Conservation (phyloP, 768 basidiomycete genomes). For the Mycena leptocephala region DNA sequence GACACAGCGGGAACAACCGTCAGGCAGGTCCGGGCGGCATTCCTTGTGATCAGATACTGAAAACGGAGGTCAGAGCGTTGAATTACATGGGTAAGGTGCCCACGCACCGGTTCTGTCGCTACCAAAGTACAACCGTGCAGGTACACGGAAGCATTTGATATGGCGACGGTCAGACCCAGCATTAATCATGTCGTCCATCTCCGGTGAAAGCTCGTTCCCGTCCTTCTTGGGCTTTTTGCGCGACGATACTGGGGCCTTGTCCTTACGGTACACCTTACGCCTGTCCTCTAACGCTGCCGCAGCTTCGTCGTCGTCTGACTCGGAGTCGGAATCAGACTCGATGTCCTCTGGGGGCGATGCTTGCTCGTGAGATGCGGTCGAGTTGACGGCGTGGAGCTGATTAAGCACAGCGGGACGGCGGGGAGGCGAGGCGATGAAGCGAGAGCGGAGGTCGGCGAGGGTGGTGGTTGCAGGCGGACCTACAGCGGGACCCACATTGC, state of each 20-base stretch:
- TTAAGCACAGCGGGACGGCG: too few species aligned
- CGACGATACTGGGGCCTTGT: constrained; percentile 2
- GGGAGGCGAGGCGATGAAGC: constrained; percentile 10
- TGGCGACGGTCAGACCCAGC: constrained; percentile 21
- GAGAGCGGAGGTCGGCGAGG: neutral
- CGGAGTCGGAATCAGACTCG: neutral
- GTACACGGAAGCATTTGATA: constrained; percentile 36
- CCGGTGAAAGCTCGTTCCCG: constrained; percentile 30
- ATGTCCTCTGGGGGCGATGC: too few species aligned
- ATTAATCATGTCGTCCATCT: constrained; percentile 48
- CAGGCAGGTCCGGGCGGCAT: neutral
- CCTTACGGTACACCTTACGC: neutral
- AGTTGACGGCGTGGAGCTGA: too few species aligned
- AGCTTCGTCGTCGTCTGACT: neutral
- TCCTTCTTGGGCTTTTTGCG: constrained; percentile 4
- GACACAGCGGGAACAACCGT: neutral
- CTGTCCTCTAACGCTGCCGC: neutral
- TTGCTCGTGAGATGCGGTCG: too few species aligned
- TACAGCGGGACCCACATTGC: neutral
- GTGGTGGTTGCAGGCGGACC: too few species aligned
- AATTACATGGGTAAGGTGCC: neutral
- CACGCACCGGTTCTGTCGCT: constrained; percentile 37
- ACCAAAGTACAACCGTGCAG: constrained; percentile 40
- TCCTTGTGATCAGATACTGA: neutral
- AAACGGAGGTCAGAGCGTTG: too few species aligned